Percentiles rank a stretch among this genome's conserved stretches.
phyloP scores from a whole-genome alignment of 805 yeast species.

The Suhomyces tanzawaensis region DNA sequence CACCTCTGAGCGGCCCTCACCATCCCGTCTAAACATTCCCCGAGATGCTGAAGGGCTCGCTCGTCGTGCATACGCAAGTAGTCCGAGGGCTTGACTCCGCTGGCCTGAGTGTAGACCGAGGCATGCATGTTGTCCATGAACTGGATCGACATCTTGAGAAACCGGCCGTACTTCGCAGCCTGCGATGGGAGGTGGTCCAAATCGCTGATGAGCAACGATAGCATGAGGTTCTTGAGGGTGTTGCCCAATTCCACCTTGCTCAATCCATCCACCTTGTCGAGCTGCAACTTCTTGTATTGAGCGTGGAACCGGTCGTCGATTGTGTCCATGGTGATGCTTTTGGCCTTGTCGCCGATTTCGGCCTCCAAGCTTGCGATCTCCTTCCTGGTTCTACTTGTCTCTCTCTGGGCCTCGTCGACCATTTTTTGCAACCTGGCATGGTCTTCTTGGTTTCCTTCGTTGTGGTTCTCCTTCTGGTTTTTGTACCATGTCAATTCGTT shows the following conservation, averaged over 20 bases:
- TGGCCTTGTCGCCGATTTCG: slow-evolving; percentile 15
- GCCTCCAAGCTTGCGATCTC: not conserved
- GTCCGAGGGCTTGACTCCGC: slow-evolving; percentile 24
- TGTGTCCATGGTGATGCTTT: slow-evolving; percentile 14
- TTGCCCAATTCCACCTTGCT: slow-evolving; percentile 27
- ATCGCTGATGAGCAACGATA: slow-evolving; percentile 31
- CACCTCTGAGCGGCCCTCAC: slow-evolving; percentile 3
- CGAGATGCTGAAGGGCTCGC: slow-evolving; percentile 15
- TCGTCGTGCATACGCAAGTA: slow-evolving; percentile 20
- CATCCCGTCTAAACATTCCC: slow-evolving; percentile 29
- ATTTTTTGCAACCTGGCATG: not conserved
- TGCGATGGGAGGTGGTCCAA: slow-evolving; percentile 27
- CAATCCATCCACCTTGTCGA: slow-evolving; percentile 29
- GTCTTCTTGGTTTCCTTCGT: slow-evolving; percentile 1
- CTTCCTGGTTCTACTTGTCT: not conserved
- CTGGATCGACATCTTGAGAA: slow-evolving; percentile 19
- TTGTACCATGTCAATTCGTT: slow-evolving; percentile 4
- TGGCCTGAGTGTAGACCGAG: slow-evolving; percentile 18
- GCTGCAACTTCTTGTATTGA: slow-evolving; percentile 24
- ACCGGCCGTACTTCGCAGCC: slow-evolving; percentile 26
- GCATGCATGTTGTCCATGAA: slow-evolving; percentile 36
- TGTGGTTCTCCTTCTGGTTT: not conserved
- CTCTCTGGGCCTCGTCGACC: not conserved
- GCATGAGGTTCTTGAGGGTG: slow-evolving; percentile 33
- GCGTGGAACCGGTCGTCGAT: slow-evolving; percentile 21